phyloP scores from a whole-genome alignment of 2,329 filamentous ascomycete genomes.

The Aspergillus quadrilineatus region DNA sequence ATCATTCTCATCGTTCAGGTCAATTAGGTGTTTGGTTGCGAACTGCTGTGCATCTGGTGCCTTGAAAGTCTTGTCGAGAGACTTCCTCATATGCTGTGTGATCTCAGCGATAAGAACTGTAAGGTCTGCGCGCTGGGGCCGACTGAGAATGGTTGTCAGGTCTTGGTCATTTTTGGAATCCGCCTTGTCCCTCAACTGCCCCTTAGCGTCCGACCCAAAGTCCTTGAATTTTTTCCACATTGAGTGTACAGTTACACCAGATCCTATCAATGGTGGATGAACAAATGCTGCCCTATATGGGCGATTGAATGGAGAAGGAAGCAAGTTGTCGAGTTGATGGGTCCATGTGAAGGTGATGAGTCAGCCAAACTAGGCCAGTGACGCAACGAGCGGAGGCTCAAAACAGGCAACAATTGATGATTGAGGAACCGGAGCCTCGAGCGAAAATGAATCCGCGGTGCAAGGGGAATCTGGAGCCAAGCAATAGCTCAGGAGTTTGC shows the following conservation, averaged over 20 bases:
- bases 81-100: conserved; percentile 41
- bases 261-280: neutral
- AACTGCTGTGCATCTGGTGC: conserved; percentile 14
- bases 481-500: conserved; percentile 18
- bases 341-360: conserved; percentile 16
- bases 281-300: neutral
- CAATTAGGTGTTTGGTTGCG: conserved; percentile 3
- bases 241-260: conserved; percentile 9
- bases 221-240: conserved; percentile 37
- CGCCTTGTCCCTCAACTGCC: conserved; percentile 18
- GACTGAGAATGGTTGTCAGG: conserved; percentile 43
- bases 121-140: conserved; percentile 43
- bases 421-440: neutral
- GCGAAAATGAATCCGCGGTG: too few species aligned
- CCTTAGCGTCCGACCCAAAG: conserved; percentile 29
- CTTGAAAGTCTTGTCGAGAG: conserved; percentile 40
- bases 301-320: neutral
- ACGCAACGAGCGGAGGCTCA: neutral
- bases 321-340: neutral
- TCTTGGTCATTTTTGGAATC: conserved; percentile 34
- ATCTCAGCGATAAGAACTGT: conserved; percentile 43
- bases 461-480: neutral
- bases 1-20: conserved; percentile 5
- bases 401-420: conserved; percentile 1
- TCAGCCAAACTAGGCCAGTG: conserved; percentile 18